Evolutionary conservation across 2,329 filamentous ascomycete species (phyloP).

Genomic region (Aciculosporium take): DNA sequence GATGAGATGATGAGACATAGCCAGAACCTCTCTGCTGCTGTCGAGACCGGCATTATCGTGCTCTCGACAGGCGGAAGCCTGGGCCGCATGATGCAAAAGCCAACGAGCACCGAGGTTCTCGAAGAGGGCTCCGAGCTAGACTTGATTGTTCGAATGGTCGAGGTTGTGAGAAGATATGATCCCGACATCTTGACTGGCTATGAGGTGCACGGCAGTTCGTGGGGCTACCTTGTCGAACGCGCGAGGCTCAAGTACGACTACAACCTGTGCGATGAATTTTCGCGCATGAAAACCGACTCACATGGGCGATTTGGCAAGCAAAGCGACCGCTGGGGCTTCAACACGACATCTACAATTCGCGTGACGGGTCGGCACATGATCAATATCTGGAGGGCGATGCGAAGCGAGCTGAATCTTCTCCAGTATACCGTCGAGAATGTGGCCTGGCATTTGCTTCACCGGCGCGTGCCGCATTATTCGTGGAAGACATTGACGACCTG

Average conservation of each 20-base stretch:
- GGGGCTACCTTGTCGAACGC: conserved; percentile 90
- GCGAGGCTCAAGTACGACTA: conserved; percentile 77
- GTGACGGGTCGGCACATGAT: conserved; percentile 94
- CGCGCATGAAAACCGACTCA: conserved; percentile 71
- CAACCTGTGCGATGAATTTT: conserved; percentile 81
- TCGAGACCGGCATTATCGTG: conserved; percentile 57
- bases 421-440: conserved; percentile 97
- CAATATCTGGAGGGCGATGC: conserved; percentile 95
- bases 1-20: conserved; percentile 37
- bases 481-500: conserved; percentile 67
- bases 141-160: conserved; percentile 69
- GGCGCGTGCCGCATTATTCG: conserved; percentile 75
- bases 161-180: conserved; percentile 70
- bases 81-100: conserved; percentile 45
- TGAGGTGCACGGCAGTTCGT: conserved; percentile 84
- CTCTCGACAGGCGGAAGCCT: conserved; percentile 49
- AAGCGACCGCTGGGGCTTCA: conserved; percentile 83
- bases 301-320: conserved; percentile 78
- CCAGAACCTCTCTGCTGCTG: conserved; percentile 29
- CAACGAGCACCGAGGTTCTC: conserved; percentile 49
- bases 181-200: conserved; percentile 91
- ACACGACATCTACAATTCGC: conserved; percentile 78
- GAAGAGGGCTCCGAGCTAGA: conserved; percentile 72
- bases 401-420: conserved; percentile 75
- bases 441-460: conserved; percentile 77